Evolutionary conservation across 495 filamentous ascomycete genomes (phyloP), one percentile per base, ranked within the genome.

Genomic region (Rhypophila decipiens): DNA sequence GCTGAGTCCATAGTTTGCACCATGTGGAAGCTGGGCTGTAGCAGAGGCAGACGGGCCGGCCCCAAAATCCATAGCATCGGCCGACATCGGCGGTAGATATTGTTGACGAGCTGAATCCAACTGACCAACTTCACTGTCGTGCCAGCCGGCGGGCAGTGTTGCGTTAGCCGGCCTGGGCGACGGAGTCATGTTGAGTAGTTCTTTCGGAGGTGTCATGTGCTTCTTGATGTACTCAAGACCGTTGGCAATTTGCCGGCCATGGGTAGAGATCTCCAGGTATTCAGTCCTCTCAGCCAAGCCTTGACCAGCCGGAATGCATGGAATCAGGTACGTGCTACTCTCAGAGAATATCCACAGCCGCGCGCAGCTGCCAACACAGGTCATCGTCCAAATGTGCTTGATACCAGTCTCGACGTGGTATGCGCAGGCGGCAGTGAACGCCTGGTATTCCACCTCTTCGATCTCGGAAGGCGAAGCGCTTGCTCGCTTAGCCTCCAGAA

Each of bases 101-200:
- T 46, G 24, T 27, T 42, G 51, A 43, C 46, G 46, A 34, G 24
- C 38, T 21, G 39, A 27, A 31, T 53, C 50, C 19, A 53, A 39
- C 41, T 48, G 42, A 24, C 36, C 42, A 44, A 53, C 50, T 36
- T 49, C 50, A 22, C 41, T 39, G 24, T 47, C 50, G 37, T 49
- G 50, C 50, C 50, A 53, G 33, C 21, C 17, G 35, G 11, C 40
- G 13, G 45, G 50, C 21, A 49, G 39, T 33, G 24, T 48, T 33
- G 46, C 45, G 41, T 49, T 53, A 33, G 45, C 50, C 42, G 50
- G 50, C 33, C 45, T 53, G 27, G 45, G 50, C 18, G 50, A 44
- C 42, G 50, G 44, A 47, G 44, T 29, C 31, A 18, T 44, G 31
- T 23, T 13, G 21, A 52, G 44, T 21, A 52, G 31, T n/a, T 41